Evolutionary conservation across 2,329 filamentous ascomycete species (phyloP), one percentile per base, ranked within the genome.

Genomic region (Aspergillus sp.): DNA sequence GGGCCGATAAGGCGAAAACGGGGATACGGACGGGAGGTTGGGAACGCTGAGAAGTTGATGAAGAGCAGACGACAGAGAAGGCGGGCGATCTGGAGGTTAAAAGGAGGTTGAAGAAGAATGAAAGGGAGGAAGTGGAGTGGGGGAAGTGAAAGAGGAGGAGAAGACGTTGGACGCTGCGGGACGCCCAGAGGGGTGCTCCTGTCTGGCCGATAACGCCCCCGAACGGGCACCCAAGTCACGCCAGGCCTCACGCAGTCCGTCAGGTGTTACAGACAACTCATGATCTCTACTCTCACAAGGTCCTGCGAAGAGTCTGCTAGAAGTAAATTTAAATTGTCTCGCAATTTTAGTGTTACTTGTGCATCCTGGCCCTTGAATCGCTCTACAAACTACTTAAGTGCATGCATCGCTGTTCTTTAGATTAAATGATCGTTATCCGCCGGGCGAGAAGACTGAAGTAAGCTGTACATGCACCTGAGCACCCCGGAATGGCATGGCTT

Each of bases 101-200:
- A 4, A 42, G 36, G 8, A 48, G 41, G 48, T 36, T 44, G 5
- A 39, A 24, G 39, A 30, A 39, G 20, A 13, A 41, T 18, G 39
- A 39, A 48, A 58, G 36, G 43, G 50, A 17, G 30, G 43, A 51
- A n/a, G 41, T 55, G 39, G 9, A 18, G 24, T 24, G 39, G 48
- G 42, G 18, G 53, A 42, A 36, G 30, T n/a, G 36, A 45, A 20
- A 34, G 41, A 13, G 32, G 34, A 43, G 22, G 15, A 42, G 18
- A 53, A 13, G 22, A 41, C 39, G 18, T 5, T 24, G 48, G 30
- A 34, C 30, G 49, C 17, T 34, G 26, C 7, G 32, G 48, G 41
- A 53, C 32, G 47, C 48, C 20, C 47, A 17, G 26, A 57, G 57
- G 57, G 32, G n/a, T 45, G 51, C 44, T 53, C 48, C 36, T 41